Evolutionary conservation across 2,329 filamentous ascomycete genomes (phyloP), one percentile per base, ranked within the genome.

Genomic region (Tolypocladium sp.): DNA sequence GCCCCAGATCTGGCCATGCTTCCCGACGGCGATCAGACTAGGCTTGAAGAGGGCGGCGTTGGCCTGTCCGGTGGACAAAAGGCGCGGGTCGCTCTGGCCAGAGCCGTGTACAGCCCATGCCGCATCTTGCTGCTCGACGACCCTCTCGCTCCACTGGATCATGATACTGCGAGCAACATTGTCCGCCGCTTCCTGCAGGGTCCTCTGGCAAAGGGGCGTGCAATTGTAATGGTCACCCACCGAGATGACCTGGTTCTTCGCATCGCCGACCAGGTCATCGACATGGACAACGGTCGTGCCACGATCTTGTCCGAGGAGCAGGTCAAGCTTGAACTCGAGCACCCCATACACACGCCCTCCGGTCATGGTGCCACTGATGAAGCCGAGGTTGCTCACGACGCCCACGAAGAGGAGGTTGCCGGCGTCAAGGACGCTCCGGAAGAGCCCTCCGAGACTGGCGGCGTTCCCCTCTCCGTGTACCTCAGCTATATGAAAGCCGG

Each of bases 401-500:
- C 74, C 0, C 65, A 72, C 8, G 61, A 68, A 1, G 68, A 67
- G 3, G 66, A 67, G 0, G 42, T 59, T 1, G 30, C 58, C 0
- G 59, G 44, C 2, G 35, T 65, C 15, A 69, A 66, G 3, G 68
- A 71, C 0, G 65, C 67, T 0, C 73, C 72, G 0, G 73, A 75
- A 44, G 71, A 74, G 30, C 64, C 69, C 0, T 63, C 67, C 0
- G 70, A 72, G 40, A 72, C 90, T 61, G 91, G 92, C 22, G 86
- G 89, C 1, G 89, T 96, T 1, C 84, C 92, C 65, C 75, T 84
- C 13, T 80, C 80, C 8, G 87, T 96, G 0, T 96, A 96, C 68
- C 91, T 89, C 85, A 85, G 86, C 63, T 96, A 96, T 64, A 86
- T 96, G 74, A 89, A 86, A 71, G 90, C 91, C 6, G 92, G 92